Evolutionary conservation across 345 rosid genomes (phyloP), one percentile per base, ranked within the genome.

Genomic region (Acer negundo): DNA sequence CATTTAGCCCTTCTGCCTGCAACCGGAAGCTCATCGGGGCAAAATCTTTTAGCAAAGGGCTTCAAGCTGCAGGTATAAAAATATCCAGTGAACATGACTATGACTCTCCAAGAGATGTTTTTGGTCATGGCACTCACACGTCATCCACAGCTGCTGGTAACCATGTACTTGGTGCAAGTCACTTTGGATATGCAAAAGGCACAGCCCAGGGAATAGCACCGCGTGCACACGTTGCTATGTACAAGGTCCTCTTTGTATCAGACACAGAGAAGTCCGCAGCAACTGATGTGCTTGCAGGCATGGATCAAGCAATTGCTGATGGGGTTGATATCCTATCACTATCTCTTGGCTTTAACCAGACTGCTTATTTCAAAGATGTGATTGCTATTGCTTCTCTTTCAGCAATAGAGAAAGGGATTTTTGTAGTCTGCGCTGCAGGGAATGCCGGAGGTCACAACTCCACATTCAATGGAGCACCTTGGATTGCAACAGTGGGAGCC

Each of bases 261-360:
- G 84, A 82, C 64, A 80, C 74, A 47, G 76, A 9, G 0, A 15
- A 80, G 3, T 42, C 26, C 0, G 82, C 84, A 38, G 73, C 90
- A 15, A 86, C 75, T 2, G 90, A 92, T 67, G 89, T 90, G n/a
- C 85, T 92, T 20, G 93, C 92, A 9, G 90, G 87, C 20, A 87
- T 90, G 82, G 97, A 92, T 79, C 90, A 86, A 72, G 94, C 94
- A n/a, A 85, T 89, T 44, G 87, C 83, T 42, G 94, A 92, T 77
- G 89, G 94, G 53, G 91, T 90, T 6, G 89, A 89, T 73, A 73
- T 92, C 49, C 75, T 90, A 78, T 90, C 94, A 9, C 2, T 92
- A 7, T 92, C 93, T 13, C 59, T 92, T 0, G 93, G 92, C 17
- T 74, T 92, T 42, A 10, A 19, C 2, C 81, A n/a, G 4, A 24